These are phyloP conservation scores for Clitopilus hobsonii DNA, from an alignment of 768 basidiomycete genomes.

Conservation along the genomic window DNA sequence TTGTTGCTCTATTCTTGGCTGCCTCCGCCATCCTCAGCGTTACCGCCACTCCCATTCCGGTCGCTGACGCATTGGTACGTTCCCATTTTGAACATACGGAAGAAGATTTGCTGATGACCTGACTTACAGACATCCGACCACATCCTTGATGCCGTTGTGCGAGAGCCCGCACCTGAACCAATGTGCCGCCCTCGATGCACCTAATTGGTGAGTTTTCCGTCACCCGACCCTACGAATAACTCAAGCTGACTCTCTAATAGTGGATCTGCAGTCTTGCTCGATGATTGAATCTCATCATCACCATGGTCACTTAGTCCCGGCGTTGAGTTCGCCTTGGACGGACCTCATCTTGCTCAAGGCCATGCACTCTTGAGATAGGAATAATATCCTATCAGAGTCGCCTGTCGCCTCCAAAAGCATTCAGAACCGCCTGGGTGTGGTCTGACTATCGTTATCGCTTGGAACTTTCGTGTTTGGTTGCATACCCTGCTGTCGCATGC, in stretches of 20 bases:
- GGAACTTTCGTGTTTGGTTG: background rate
- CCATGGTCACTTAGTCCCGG: background rate
- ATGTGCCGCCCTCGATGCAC: background rate
- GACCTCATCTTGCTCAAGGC: no score
- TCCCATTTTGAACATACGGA: background rate
- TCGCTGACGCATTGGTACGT: background rate
- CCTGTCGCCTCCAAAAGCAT: background rate
- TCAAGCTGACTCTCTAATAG: conserved; percentile 9
- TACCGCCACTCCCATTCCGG: background rate
- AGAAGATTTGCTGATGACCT: conserved; percentile 7
- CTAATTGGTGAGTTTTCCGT: conserved; percentile 7
- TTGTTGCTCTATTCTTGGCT: conserved; percentile 1
- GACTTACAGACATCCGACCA: conserved; percentile 2
- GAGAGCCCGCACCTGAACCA: conserved; percentile 14
- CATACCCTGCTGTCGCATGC: background rate
- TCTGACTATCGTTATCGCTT: background rate
- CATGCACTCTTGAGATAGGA: no score
- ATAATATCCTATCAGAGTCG: background rate
- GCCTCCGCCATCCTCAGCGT: conserved; percentile 8
- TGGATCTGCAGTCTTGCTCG: conserved; percentile 1
- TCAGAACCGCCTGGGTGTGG: background rate
- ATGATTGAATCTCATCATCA: background rate
- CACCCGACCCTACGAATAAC: no score
- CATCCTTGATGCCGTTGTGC: conserved; percentile 8
- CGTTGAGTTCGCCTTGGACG: background rate